Evolutionary conservation across 441 rosid species (phyloP).

Genomic region (Viola pubescens): DNA sequence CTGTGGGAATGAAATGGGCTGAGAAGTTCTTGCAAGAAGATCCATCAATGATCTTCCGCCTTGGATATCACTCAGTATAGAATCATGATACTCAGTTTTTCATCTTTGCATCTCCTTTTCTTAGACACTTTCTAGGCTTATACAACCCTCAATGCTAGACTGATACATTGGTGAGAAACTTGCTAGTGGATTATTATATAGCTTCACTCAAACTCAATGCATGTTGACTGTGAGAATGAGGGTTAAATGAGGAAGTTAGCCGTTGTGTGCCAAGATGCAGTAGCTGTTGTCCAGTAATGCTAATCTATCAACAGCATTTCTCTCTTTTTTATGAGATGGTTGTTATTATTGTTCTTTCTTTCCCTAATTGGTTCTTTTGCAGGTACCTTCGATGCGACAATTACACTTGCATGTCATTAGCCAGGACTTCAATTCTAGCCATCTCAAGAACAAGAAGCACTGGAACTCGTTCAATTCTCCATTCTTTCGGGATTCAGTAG

Average conservation of each 20-base stretch:
- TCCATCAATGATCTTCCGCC: slow-evolving; percentile 64
- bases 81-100: background rate
- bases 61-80: slow-evolving; percentile 83
- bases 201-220: background rate
- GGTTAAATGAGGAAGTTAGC: slow-evolving; percentile 1
- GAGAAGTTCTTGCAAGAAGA: slow-evolving; percentile 59
- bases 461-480: slow-evolving; percentile 85
- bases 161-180: background rate
- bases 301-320: too few species aligned
- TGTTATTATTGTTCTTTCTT: slow-evolving; percentile 1
- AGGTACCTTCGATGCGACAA: slow-evolving; percentile 86
- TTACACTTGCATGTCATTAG: slow-evolving; percentile 92
- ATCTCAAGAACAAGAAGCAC: slow-evolving; percentile 82
- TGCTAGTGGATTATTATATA: background rate
- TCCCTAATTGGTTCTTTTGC: slow-evolving; percentile 12
- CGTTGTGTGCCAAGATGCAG: background rate
- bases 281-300: too few species aligned
- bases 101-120: background rate
- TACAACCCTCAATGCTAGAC: background rate
- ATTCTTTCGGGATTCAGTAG: slow-evolving; percentile 75
- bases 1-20: slow-evolving; percentile 65
- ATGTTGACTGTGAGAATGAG: background rate
- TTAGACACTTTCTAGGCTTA: background rate
- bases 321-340: too few species aligned
- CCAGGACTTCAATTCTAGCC: slow-evolving; percentile 77